phyloP scores from a whole-genome alignment of 257 asterid species.

The Jacaranda copaia region DNA sequence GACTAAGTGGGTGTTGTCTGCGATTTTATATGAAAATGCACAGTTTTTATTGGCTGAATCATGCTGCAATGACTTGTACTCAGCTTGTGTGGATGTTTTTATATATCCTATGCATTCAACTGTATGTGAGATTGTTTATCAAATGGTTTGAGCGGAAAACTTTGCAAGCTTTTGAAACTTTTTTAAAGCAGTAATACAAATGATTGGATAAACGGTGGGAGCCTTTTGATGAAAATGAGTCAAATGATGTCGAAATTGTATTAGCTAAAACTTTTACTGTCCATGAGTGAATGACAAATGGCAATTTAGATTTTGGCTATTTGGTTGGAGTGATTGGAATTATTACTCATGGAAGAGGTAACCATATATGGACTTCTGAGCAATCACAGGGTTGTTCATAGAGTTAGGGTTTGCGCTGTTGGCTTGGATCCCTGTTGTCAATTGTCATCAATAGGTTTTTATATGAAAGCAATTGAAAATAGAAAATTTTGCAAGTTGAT shows the following conservation, averaged over 20 bases:
- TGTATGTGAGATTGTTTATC: not conserved
- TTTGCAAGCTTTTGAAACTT: not conserved
- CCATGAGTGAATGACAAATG: slow-evolving; percentile 3
- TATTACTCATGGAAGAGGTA: not conserved
- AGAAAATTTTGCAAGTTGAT: not conserved
- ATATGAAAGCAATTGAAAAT: not conserved
- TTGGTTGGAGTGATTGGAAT: slow-evolving; percentile 19
- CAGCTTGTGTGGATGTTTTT: not conserved
- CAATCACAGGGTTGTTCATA: not conserved
- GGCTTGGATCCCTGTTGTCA: slow-evolving; percentile 6
- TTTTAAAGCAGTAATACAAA: not conserved
- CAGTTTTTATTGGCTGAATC: not conserved
- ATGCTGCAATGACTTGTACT: not conserved
- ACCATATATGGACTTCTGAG: not conserved
- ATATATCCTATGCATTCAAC: not conserved
- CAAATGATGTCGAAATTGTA: not conserved
- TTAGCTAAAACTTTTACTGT: not conserved
- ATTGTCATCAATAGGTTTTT: not conserved
- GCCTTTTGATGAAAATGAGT: not conserved
- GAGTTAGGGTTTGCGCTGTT: not conserved
- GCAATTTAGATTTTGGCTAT: not conserved
- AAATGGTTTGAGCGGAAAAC: not conserved
- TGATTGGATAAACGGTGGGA: not conserved
- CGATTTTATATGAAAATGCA: not conserved
- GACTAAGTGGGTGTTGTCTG: not conserved